Evolutionary conservation across 148 eudicot genomes (phyloP), one percentile per base, ranked within the genome.

Genomic region (Persicaria tinctoria): DNA sequence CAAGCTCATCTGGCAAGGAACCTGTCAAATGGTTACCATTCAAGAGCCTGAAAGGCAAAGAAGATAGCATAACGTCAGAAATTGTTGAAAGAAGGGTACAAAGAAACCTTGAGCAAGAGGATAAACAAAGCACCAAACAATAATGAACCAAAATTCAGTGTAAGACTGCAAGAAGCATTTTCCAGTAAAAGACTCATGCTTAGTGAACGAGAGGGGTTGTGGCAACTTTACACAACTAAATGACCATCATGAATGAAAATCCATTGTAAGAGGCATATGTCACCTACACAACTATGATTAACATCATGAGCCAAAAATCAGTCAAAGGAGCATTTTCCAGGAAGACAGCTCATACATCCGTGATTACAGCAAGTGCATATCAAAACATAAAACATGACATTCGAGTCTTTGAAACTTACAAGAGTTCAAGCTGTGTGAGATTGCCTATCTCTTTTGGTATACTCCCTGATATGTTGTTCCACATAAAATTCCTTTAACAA

Each of bases 401-500:
- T 72, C 13, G 64, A 72, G 14, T 66, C 60, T 66, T 66, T 66
- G 18, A 66, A 41, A 80, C 97, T 92, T 88, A 93, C 98, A 93
- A 76, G 18, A 84, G 88, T 73, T 74, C 76, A 74, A 93, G 83
- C 77, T 89, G 79, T 77, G 89, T 77, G 49, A 93, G 87, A 46
- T 82, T 91, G 62, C 98, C 96, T 70, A 93, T 85, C 92, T 93
- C 94, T 83, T 87, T 93, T 3, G 98, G 97, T 69, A 93, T 88
- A 79, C 82, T 77, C 23, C 98, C 98, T 74, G 77, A 84, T 46
- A 93, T 78, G 16, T 83, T 73, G 79, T 93, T 93, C 98, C 98
- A 93, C 97, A 93, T 89, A 82, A 91, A 80, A 78, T 93, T 87
- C 79, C 98, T 93, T 63, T 74, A 73, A 54, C 72, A 63, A 74